phyloP scores from a whole-genome alignment of 805 yeast genomes.

The Starmerella sirachaensis region DNA sequence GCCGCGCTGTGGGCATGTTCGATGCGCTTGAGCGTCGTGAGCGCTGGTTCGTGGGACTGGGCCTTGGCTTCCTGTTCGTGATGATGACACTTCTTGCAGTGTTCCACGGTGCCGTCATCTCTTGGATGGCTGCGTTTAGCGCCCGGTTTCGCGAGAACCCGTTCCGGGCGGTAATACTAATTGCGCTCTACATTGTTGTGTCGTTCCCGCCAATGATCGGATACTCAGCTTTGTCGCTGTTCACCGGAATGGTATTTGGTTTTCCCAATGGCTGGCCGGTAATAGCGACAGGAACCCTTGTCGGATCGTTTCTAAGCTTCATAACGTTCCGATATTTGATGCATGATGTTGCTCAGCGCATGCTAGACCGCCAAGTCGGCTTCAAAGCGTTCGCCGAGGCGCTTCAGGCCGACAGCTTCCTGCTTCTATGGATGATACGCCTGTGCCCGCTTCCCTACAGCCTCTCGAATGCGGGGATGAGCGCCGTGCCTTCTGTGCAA shows the following conservation, averaged over 20 bases:
- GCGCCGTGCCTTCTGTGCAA: conserved; percentile 69
- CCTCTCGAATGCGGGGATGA: conserved; percentile 81
- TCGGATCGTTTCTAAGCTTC: conserved; percentile 70
- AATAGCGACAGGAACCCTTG: conserved; percentile 52
- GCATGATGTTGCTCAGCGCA: conserved; percentile 41
- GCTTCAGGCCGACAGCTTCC: conserved; percentile 55
- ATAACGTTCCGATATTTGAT: conserved; percentile 51
- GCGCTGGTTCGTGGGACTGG: conserved; percentile 14
- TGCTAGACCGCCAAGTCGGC: conserved; percentile 50
- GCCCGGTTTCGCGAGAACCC: conserved; percentile 25
- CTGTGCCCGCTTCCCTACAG: conserved; percentile 91
- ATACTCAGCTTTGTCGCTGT: conserved; percentile 52
- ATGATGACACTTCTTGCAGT: conserved; percentile 24
- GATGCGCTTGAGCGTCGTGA: conserved; percentile 20
- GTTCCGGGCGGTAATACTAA: conserved; percentile 33
- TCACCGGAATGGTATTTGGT: conserved; percentile 76
- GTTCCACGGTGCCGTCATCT: conserved; percentile 28
- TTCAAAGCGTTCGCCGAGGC: conserved; percentile 67
- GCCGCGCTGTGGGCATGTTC: conserved; percentile 13
- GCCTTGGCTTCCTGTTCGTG: conserved; percentile 18
- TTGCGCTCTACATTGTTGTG: conserved; percentile 45
- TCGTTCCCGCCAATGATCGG: conserved; percentile 90
- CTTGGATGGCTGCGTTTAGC: conserved; percentile 26
- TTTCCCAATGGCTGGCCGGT: conserved; percentile 68
- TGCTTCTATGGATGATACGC: conserved; percentile 59